These are phyloP conservation scores for Ilex aquifolium DNA, from an alignment of 257 asterid species.

Conservation along the genomic window DNA sequence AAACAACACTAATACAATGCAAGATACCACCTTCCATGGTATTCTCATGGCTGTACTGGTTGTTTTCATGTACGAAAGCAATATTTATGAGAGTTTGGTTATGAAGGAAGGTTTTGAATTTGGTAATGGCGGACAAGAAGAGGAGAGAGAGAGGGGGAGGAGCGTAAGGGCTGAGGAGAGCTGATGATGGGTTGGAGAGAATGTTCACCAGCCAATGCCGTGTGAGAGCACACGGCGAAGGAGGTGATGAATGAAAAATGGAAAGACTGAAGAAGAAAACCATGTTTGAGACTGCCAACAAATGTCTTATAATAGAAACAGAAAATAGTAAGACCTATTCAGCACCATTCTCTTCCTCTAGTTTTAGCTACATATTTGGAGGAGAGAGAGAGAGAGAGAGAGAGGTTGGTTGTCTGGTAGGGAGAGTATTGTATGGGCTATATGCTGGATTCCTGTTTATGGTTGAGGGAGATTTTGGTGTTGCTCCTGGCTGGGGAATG, in stretches of 20 bases:
- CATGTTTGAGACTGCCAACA: slow-evolving; percentile 13
- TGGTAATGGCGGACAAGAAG: neutral
- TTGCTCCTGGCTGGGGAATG: neutral
- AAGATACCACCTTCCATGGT: slow-evolving; percentile 29
- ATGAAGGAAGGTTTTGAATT: slow-evolving; percentile 4
- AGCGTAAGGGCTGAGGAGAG: too few species aligned
- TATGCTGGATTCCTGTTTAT: neutral
- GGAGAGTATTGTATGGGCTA: neutral
- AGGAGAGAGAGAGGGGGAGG: neutral
- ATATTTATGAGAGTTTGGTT: too few species aligned
- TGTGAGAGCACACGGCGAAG: slow-evolving; percentile 46
- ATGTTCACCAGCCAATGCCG: slow-evolving; percentile 52
- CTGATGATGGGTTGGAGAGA: neutral
- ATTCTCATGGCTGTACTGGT: slow-evolving; percentile 27
- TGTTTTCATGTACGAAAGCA: neutral
- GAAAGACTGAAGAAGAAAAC: slow-evolving; percentile 21
- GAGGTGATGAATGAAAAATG: slow-evolving; percentile 25
- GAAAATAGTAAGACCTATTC: slow-evolving; percentile 30
- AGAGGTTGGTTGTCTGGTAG: neutral
- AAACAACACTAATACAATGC: slow-evolving; percentile 25
- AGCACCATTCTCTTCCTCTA: slow-evolving; percentile 46
- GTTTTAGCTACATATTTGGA: slow-evolving; percentile 29
- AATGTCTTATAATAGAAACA: slow-evolving; percentile 25
- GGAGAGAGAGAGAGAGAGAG: neutral
- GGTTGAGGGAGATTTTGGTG: neutral